A percentile compares a stretch with the other conserved stretches of the same genome.
Evolutionary conservation across 495 filamentous ascomycete species (phyloP).

Genomic region (Endocarpon pusillum): DNA sequence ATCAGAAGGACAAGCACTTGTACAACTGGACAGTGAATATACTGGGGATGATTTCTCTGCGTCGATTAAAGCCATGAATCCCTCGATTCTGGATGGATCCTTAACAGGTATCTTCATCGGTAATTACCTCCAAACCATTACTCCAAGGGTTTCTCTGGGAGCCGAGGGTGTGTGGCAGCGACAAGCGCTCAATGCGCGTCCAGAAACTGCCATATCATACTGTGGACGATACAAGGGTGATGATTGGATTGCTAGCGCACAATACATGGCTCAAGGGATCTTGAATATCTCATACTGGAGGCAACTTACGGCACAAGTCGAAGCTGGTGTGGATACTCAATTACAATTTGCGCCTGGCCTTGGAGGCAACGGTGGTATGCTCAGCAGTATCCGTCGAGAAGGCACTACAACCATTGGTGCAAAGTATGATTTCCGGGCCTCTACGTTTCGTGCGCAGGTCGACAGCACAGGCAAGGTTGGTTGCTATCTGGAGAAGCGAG

Average conservation of each 20-base stretch:
- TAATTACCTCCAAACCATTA: slow-evolving; percentile 86
- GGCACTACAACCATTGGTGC: slow-evolving; percentile 81
- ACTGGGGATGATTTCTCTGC: slow-evolving; percentile 82
- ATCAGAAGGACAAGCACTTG: slow-evolving; percentile 46
- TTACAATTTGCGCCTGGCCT: slow-evolving; percentile 58
- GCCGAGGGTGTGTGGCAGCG: slow-evolving; percentile 91
- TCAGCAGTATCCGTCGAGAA: slow-evolving; percentile 57
- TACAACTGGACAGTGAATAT: slow-evolving; percentile 88
- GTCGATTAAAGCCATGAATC: slow-evolving; percentile 80
- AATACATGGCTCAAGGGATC: slow-evolving; percentile 67
- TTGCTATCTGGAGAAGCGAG: slow-evolving; percentile 85
- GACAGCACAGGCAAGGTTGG: slow-evolving; percentile 87
- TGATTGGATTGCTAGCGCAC: slow-evolving; percentile 81
- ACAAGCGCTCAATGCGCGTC: slow-evolving; percentile 52
- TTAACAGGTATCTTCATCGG: slow-evolving; percentile 89
- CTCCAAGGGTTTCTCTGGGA: slow-evolving; percentile 72
- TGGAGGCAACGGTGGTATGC: slow-evolving; percentile 45
- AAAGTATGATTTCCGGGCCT: slow-evolving; percentile 95
- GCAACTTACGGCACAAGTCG: slow-evolving; percentile 81
- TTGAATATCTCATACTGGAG: slow-evolving; percentile 92
- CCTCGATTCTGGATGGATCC: slow-evolving; percentile 78
- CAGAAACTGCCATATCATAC: slow-evolving; percentile 75
- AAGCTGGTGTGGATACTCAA: slow-evolving; percentile 90
- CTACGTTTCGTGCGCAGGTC: slow-evolving; percentile 85
- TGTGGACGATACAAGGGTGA: slow-evolving; percentile 72